Evolutionary conservation across 2,329 filamentous ascomycete genomes (phyloP), one percentile per base, ranked within the genome.

Genomic region (Colletotrichum chrysophilum): DNA sequence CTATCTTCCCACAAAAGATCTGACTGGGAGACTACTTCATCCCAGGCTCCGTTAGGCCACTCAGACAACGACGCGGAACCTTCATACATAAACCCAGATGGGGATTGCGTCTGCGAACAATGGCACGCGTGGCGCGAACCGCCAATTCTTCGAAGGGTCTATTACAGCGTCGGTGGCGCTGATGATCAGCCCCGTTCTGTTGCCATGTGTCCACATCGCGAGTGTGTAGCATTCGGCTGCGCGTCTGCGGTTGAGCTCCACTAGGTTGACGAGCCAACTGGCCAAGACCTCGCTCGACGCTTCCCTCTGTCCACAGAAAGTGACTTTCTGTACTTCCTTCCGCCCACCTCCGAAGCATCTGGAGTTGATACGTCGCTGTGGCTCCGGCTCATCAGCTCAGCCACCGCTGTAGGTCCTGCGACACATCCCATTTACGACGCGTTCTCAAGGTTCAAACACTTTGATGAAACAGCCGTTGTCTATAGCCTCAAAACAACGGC

Each of bases 201-300:
- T 12, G 90, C 92, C 1, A 89, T 94, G 38, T 93, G 90, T 78
- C 92, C 92, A n/a, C 90, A 92, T 73, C 87, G 91, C 61, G 88
- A 88, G 66, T 93, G 91, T 78, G 90, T 93, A 38, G 92, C 91
- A 10, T 94, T 93, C 84, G 92, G 92, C 16, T 93, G 91, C 77
- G 88, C 88, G 14, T 86, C 88, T 9, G 90, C 92, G 2, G 90
- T 94, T 68, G 92, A 94, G 79, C 84, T 94, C 52, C 91, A 93
- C 80, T 94, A 91, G 80, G 83, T 87, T 67, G 86, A 88, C 81
- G 86, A 84, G 73, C 78, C 87, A 67, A 87, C 86, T 5, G 83
- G 85, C 14, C 86, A 89, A 75, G 87, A 89, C 75, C 79, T 91
- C 52, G 89, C 86, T 77, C 85, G 89, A 67, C 91, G 87, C 88